These are phyloP conservation scores for Eremochloa ophiuroides DNA, from an alignment of 176 grass and related monocot genomes.

Conservation along the genomic window DNA sequence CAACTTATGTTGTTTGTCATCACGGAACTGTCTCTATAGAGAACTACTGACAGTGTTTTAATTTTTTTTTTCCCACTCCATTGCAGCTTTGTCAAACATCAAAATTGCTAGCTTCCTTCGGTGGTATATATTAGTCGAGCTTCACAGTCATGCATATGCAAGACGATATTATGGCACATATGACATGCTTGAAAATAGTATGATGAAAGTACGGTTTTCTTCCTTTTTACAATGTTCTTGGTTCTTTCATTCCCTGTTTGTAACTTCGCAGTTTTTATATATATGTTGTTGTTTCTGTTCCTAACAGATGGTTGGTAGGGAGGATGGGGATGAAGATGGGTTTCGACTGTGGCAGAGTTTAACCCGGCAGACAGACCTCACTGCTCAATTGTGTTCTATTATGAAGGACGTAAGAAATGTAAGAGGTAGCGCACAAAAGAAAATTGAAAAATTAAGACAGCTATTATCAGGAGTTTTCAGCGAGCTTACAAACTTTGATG, in stretches of 20 bases:
- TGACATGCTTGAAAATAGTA: constrained; percentile 92
- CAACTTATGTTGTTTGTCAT: neutral
- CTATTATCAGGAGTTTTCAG: constrained; percentile 72
- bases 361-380: constrained; percentile 68
- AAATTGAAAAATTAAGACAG: constrained; percentile 81
- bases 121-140: constrained; percentile 95
- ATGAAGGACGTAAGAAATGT: constrained; percentile 88
- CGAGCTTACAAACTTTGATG: constrained; percentile 91
- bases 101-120: constrained; percentile 96
- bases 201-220: constrained; percentile 68
- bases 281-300: neutral
- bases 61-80: neutral
- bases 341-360: constrained; percentile 93
- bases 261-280: constrained; percentile 6
- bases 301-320: constrained; percentile 59
- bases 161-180: constrained; percentile 79
- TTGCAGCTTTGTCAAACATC: constrained; percentile 93
- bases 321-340: constrained; percentile 80
- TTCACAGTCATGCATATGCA: constrained; percentile 73
- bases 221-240: constrained; percentile 7
- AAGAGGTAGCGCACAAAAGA: constrained; percentile 75
- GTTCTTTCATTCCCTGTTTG: neutral
- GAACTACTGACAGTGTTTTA: neutral
- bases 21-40: neutral
- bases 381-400: constrained; percentile 81